A percentile compares a stretch with the other conserved stretches of the same genome.
Conservation (phyloP, 176 grass and related monocot genomes). For the Themeda triandra region DNA sequence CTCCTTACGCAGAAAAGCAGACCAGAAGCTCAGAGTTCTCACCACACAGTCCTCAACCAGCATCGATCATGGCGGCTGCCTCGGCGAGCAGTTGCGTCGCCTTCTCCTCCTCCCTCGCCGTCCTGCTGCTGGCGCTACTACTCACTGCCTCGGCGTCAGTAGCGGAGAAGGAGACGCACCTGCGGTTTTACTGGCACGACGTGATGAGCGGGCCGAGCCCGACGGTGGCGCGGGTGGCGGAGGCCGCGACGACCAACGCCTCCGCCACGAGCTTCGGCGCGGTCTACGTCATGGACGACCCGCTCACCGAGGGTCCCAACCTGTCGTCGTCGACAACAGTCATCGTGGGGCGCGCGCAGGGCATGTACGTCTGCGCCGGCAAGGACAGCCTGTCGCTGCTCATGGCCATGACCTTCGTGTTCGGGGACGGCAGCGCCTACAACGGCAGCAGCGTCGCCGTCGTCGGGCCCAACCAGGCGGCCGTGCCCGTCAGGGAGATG, state of each 20-base stretch:
- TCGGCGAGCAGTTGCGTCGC: too few relatives aligned
- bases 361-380: slow-evolving; percentile 35
- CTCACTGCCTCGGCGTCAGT: background rate
- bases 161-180: background rate
- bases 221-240: slow-evolving; percentile 16
- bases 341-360: slow-evolving; percentile 33
- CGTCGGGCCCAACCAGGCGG: slow-evolving; percentile 36
- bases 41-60: too few relatives aligned
- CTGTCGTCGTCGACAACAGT: background rate
- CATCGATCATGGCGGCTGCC: background rate
- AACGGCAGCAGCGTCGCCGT: slow-evolving; percentile 44
- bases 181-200: background rate
- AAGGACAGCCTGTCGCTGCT: slow-evolving; percentile 22
- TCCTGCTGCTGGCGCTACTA: background rate
- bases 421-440: slow-evolving; percentile 27
- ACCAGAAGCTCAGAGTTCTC: too few relatives aligned
- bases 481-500: slow-evolving; percentile 37
- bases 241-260: background rate
- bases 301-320: slow-evolving; percentile 36
- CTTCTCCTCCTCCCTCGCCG: background rate
- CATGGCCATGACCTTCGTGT: slow-evolving; percentile 51
- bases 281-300: slow-evolving; percentile 38
- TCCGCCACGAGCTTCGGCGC: slow-evolving; percentile 34
- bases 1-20: too few relatives aligned
- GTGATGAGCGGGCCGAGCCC: slow-evolving; percentile 13